Conservation (phyloP, 192 early-diverging fungal genomes). For the Gamsiella multidivaricata region DNA sequence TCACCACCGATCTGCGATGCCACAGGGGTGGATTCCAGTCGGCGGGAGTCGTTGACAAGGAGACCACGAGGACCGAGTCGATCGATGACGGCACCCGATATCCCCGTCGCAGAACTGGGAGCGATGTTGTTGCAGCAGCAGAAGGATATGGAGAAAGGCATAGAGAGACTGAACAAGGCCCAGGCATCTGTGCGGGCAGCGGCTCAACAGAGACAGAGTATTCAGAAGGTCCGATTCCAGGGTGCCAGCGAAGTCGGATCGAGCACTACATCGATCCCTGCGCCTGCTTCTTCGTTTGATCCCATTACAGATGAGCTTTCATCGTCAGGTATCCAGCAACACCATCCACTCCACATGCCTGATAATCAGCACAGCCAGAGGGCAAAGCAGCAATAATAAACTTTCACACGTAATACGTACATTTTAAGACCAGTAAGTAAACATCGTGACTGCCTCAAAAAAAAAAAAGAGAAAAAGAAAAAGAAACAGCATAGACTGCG, state of each 20-base stretch:
- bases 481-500: background rate
- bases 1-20: slow-evolving; percentile 28
- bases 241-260: background rate
- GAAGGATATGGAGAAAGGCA: slow-evolving; percentile 44
- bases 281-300: too few relatives aligned
- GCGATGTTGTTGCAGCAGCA: slow-evolving; percentile 49
- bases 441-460: background rate
- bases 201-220: slow-evolving; percentile 23
- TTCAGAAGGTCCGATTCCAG: slow-evolving; percentile 30
- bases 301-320: too few relatives aligned
- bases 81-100: slow-evolving; percentile 45
- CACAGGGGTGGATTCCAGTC: slow-evolving; percentile 20
- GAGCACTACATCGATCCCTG: too few relatives aligned
- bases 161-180: slow-evolving; percentile 42
- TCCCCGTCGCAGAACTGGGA: slow-evolving; percentile 49
- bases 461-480: background rate
- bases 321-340: too few relatives aligned
- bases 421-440: too few relatives aligned
- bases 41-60: slow-evolving; percentile 22
- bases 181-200: slow-evolving; percentile 34
- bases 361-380: too few relatives aligned
- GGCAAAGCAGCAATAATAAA: too few relatives aligned
- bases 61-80: slow-evolving; percentile 38
- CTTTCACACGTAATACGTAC: too few relatives aligned
- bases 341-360: too few relatives aligned